Conservation (phyloP, 768 basidiomycete genomes). For the Clitopilus passeckerianus region DNA sequence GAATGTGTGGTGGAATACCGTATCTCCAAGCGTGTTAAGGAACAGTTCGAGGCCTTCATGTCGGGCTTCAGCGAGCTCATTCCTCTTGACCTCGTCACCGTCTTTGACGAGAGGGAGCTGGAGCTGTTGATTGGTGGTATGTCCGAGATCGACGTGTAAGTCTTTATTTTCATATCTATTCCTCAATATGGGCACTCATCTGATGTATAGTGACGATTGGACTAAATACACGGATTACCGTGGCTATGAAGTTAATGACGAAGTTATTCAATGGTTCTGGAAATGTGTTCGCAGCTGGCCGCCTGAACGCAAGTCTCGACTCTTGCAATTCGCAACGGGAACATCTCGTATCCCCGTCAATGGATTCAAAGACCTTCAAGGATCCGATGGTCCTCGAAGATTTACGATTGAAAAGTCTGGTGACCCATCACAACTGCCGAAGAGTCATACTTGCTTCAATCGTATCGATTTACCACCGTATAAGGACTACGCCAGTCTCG, state of each 20-base stretch:
- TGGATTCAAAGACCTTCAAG: constrained; percentile 98
- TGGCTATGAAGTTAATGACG: constrained; percentile 91
- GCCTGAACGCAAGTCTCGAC: constrained; percentile 93
- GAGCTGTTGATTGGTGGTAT: constrained; percentile 98
- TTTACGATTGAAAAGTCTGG: constrained; percentile 99
- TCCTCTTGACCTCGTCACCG: constrained; percentile 95
- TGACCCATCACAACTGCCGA: constrained; percentile 93
- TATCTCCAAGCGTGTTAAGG: constrained; percentile 94
- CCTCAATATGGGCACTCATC: not conserved
- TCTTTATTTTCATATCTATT: constrained; percentile 12
- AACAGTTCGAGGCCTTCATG: constrained; percentile 99
- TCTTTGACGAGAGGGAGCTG: constrained; percentile 97
- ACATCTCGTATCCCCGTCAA: constrained; percentile 97
- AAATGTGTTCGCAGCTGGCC: constrained; percentile 98
- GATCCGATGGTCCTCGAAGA: constrained; percentile 92
- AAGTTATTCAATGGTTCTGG: constrained; percentile 99
- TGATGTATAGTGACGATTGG: constrained; percentile 79
- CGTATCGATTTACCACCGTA: constrained; percentile 97
- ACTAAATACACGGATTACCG: constrained; percentile 99
- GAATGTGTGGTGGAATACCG: constrained; percentile 94
- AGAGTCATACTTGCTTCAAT: constrained; percentile 96
- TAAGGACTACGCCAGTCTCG: constrained; percentile 89
- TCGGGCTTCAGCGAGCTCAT: constrained; percentile 99
- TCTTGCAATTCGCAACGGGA: constrained; percentile 95
- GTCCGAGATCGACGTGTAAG: constrained; percentile 98